Conservation (phyloP, 2,329 filamentous ascomycete species). For the Alternaria sp. region DNA sequence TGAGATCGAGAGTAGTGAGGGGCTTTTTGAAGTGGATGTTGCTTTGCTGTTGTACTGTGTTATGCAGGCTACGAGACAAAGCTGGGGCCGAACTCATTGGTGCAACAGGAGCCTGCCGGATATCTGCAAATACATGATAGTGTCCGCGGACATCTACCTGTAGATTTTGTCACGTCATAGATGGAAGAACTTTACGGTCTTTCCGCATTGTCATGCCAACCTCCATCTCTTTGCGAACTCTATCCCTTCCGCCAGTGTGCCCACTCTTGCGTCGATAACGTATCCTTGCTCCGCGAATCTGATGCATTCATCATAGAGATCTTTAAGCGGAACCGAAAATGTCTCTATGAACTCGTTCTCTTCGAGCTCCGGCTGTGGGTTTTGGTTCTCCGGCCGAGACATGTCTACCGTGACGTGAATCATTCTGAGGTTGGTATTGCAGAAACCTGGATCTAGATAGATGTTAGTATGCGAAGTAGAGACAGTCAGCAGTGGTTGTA, state of each 20-base stretch:
- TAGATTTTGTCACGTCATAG: background rate
- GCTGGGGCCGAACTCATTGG: background rate
- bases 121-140: background rate
- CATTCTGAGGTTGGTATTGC: constrained; percentile 62
- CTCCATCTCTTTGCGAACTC: constrained; percentile 70
- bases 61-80: background rate
- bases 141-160: background rate
- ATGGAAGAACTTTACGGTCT: background rate
- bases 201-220: constrained; percentile 22
- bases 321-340: constrained; percentile 71
- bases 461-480: background rate
- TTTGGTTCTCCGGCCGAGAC: constrained; percentile 72
- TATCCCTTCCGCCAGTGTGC: constrained; percentile 80
- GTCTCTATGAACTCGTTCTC: constrained; percentile 86
- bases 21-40: background rate
- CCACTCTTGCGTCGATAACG: constrained; percentile 81
- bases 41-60: background rate
- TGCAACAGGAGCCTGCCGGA: background rate
- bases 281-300: constrained; percentile 74
- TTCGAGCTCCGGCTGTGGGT: constrained; percentile 74
- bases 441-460: constrained; percentile 52
- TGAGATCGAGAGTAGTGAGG: background rate
- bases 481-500: background rate
- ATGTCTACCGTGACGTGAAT: constrained; percentile 79
- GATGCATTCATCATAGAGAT: constrained; percentile 73